These are phyloP conservation scores for Pistacia atlantica DNA, from an alignment of 345 rosid genomes.

Conservation along the genomic window DNA sequence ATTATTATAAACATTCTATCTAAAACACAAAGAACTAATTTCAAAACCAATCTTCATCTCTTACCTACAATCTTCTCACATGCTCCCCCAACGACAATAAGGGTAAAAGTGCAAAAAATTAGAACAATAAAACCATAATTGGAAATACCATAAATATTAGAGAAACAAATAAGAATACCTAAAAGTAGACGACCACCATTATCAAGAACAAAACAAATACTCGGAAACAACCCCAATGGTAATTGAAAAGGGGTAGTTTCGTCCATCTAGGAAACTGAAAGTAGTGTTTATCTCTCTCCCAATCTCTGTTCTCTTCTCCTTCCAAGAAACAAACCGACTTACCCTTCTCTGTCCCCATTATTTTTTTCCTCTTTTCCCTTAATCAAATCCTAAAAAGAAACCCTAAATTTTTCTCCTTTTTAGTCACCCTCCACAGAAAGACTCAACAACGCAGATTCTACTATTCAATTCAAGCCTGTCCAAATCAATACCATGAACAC, in stretches of 20 bases:
- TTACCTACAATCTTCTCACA: not conserved
- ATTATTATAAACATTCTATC: not conserved
- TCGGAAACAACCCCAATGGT: not conserved
- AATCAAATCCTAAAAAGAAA: conserved; percentile 19
- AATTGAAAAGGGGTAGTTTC: conserved; percentile 16
- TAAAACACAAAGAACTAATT: not conserved
- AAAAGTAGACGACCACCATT: not conserved
- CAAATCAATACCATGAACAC: not conserved
- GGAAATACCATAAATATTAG: not conserved
- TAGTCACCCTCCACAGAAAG: not conserved
- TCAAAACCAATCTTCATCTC: not conserved
- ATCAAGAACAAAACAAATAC: not conserved
- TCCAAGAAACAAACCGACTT: conserved; percentile 27
- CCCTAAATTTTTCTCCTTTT: conserved; percentile 25
- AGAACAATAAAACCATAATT: not conserved
- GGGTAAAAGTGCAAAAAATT: not conserved
- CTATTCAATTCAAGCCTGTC: not conserved
- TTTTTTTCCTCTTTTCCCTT: not conserved
- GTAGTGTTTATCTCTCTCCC: conserved; percentile 13
- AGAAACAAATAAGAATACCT: not conserved
- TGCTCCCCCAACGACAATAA: not conserved
- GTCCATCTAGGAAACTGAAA: not conserved
- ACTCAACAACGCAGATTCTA: not conserved
- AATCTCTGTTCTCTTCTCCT: conserved; percentile 11
- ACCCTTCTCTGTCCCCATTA: not conserved